Evolutionary conservation across 2,329 filamentous ascomycete species (phyloP).

Genomic region (Cordyceps sp.): DNA sequence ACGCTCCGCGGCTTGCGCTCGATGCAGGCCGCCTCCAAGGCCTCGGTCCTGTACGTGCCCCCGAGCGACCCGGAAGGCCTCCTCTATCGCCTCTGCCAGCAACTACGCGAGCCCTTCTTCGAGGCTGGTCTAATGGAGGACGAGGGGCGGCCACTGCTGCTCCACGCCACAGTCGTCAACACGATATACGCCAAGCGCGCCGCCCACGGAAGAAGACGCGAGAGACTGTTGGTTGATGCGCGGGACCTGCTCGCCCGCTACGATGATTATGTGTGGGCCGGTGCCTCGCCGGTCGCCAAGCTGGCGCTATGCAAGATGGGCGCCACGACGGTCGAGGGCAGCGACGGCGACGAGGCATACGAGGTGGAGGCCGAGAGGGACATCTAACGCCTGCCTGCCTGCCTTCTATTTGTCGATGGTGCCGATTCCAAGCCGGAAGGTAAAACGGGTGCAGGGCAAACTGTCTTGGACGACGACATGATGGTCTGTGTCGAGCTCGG

Average conservation of each 20-base stretch:
- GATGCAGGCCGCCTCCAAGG: conserved; percentile 40
- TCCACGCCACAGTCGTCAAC: conserved; percentile 79
- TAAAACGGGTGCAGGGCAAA: no score
- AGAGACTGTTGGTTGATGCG: conserved; percentile 35
- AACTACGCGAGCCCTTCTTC: conserved; percentile 35
- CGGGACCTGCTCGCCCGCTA: conserved; percentile 40
- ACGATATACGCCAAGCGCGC: conserved; percentile 53
- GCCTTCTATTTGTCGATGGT: no score
- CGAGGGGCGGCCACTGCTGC: conserved; percentile 39
- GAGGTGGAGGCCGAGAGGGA: conserved; percentile 33
- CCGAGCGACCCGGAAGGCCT: conserved; percentile 35
- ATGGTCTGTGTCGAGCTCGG: no score
- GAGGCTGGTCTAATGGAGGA: conserved; percentile 42
- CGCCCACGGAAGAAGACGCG: conserved; percentile 16
- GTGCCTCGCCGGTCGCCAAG: conserved; percentile 47
- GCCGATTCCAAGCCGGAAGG: no score
- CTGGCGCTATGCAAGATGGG: conserved; percentile 81
- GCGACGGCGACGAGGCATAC: conserved; percentile 32
- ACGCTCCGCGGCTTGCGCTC: conserved; percentile 38
- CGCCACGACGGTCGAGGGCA: conserved; percentile 44
- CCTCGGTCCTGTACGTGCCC: conserved; percentile 48
- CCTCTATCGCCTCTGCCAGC: conserved; percentile 39
- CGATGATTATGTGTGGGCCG: conserved; percentile 53
- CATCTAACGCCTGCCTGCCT: no score
- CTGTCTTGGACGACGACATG: no score